Percentiles rank a stretch among this genome's conserved stretches.
Evolutionary conservation across 345 rosid genomes (phyloP).

Genomic region (Hirschfeldia incana): DNA sequence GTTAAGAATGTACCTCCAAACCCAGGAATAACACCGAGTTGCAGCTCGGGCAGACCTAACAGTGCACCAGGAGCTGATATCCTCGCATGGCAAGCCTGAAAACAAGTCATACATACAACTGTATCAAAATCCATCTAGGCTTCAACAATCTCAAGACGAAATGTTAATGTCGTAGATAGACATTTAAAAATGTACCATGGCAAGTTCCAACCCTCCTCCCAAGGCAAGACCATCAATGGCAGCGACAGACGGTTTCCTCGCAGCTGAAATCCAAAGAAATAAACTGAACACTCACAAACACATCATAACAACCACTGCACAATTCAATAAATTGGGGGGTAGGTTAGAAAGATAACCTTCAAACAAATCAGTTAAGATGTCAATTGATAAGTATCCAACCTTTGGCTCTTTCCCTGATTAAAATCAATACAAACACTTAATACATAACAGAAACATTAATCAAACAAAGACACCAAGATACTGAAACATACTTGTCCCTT

Average conservation of each 20-base stretch:
- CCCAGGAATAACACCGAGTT: slow-evolving; percentile 91
- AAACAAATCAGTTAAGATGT: slow-evolving; percentile 57
- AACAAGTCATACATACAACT: slow-evolving; percentile 19
- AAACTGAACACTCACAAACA: slow-evolving; percentile 14
- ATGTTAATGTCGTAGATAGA: too few relatives aligned
- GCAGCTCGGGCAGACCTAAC: slow-evolving; percentile 92
- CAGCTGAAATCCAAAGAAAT: slow-evolving; percentile 46
- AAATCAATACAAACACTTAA: slow-evolving; percentile 12
- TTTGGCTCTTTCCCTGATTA: slow-evolving; percentile 57
- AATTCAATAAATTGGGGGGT: neutral
- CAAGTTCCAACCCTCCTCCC: slow-evolving; percentile 96
- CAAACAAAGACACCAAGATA: neutral
- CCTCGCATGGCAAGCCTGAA: slow-evolving; percentile 87
- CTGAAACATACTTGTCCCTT: slow-evolving; percentile 52
- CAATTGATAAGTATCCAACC: slow-evolving; percentile 64
- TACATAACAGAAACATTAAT: slow-evolving; percentile 2
- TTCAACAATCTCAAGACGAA: neutral
- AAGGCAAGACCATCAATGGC: slow-evolving; percentile 98
- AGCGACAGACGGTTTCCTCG: slow-evolving; percentile 92
- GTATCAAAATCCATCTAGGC: slow-evolving; percentile 8
- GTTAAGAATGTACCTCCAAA: slow-evolving; percentile 71
- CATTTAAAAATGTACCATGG: slow-evolving; percentile 61
- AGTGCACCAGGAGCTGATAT: slow-evolving; percentile 75
- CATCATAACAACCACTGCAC: slow-evolving; percentile 4
- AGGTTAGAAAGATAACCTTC: slow-evolving; percentile 62